Base-by-base conservation (phyloP, 2,329 filamentous ascomycete genomes). In the Chalaropsis ovoidea region DNA sequence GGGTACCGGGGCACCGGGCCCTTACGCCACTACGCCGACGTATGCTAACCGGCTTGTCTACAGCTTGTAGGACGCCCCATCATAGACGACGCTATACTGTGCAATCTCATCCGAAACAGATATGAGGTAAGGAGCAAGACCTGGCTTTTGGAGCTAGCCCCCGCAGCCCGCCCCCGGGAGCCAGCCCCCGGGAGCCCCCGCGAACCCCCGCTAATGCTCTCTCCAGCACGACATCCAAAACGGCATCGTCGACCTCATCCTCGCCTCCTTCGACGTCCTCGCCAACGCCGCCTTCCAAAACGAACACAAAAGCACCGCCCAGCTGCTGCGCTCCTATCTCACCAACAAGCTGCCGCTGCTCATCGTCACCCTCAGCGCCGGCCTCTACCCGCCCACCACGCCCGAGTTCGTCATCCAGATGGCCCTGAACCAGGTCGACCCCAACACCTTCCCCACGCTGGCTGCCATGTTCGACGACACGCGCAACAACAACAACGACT, bases 221-320 rank as follows among this genome's bases (percentile, higher is more conserved):
- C 41, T 19, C 3, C 65, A 91, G 82, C 88, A 87, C 47, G 88
- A 96, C 71, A 81, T 88, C 52, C 88, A 93, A 74, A 81, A 83
- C 13, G 85, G 90, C 56, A 85, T 89, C 0, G 84, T 90, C 64
- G 91, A 96, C 71, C 79, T 97, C 1, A 88, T 97, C 52, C 82
- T 93, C 10, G 90, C 91, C 1, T 86, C 91, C 0, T 97, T 99
- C 71, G 92, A 97, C 71, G 82, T 95, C 4, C 79, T 99, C 17
- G 89, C 91, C 43, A 95, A 95, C 71, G 88, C 88, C 4, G 88
- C 93, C 69, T 89, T 94, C 70, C 84, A 80, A 5, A 81, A 79
- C 54, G 81, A 84, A 68, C 78, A 78, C 0, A 76, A 76, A 52
- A 79, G 79, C 65, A 78, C 80, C 5, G 88, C 89, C 65, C 86